Conservation (phyloP, 495 filamentous ascomycete genomes). For the Penicillium roqueforti region DNA sequence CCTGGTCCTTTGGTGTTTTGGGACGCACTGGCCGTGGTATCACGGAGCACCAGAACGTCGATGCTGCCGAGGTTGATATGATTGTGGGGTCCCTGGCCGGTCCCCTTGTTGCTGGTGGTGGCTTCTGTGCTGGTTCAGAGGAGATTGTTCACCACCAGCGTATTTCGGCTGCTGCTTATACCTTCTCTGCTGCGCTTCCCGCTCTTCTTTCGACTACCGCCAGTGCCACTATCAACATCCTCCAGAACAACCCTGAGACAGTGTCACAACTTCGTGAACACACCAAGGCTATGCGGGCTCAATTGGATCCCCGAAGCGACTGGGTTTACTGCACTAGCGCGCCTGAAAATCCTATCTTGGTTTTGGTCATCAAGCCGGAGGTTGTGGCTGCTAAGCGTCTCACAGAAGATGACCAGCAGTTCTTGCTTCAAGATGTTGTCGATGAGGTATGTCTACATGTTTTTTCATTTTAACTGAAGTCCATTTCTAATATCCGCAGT, state of each 20-base stretch:
- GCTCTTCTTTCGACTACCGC: conserved; percentile 94
- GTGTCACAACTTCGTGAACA: conserved; percentile 73
- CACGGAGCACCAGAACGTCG: conserved; percentile 94
- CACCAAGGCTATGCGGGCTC: conserved; percentile 72
- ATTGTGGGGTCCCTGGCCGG: conserved; percentile 90
- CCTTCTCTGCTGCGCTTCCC: conserved; percentile 89
- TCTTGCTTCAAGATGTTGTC: conserved; percentile 79
- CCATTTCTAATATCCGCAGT: conserved; percentile 37
- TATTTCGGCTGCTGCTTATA: conserved; percentile 83
- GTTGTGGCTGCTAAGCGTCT: conserved; percentile 67
- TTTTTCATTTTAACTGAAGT: background rate
- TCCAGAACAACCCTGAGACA: conserved; percentile 79
- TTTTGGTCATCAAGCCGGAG: conserved; percentile 82
- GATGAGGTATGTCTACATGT: conserved; percentile 68
- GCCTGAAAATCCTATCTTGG: conserved; percentile 78
- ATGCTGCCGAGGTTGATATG: conserved; percentile 88
- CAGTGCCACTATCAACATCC: conserved; percentile 76
- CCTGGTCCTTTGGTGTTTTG: conserved; percentile 91
- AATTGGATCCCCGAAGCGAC: conserved; percentile 89
- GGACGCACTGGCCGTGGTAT: conserved; percentile 86
- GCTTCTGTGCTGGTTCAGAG: conserved; percentile 85
- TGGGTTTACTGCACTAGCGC: conserved; percentile 83
- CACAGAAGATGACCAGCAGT: conserved; percentile 71
- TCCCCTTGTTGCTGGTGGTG: conserved; percentile 84
- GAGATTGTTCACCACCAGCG: conserved; percentile 96